A percentile compares a stretch with the other conserved stretches of the same genome.
phyloP scores from a whole-genome alignment of 2,329 filamentous ascomycete genomes.

The Alternaria tenuissima region DNA sequence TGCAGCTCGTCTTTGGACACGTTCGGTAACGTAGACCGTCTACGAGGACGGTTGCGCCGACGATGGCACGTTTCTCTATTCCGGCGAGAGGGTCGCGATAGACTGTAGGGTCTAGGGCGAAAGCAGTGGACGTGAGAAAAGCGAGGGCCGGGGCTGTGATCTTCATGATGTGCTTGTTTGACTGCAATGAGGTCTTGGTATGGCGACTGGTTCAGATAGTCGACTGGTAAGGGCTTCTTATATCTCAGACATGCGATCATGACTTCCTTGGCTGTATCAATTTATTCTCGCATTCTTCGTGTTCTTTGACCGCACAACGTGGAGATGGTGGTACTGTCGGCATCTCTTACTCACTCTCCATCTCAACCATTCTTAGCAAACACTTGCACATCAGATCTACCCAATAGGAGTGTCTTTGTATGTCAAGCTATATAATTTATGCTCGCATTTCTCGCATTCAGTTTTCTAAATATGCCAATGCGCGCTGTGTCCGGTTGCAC shows the following conservation, averaged over 20 bases:
- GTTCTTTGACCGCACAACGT: not conserved
- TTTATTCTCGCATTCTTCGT: not conserved
- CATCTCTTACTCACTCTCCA: not conserved
- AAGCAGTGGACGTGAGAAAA: not conserved
- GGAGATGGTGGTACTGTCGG: not conserved
- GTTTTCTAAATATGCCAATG: too few relatives aligned
- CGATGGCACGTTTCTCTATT: conserved; percentile 6
- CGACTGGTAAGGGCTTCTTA: not conserved
- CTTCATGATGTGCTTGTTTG: not conserved
- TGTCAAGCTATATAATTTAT: not conserved
- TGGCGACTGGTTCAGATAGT: not conserved
- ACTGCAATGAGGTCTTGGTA: not conserved
- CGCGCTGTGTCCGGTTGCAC: not conserved
- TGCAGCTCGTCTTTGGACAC: conserved; percentile 14
- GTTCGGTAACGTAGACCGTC: conserved; percentile 14
- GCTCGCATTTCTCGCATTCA: not conserved
- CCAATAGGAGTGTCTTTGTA: not conserved
- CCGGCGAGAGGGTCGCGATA: not conserved
- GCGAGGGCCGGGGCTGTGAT: not conserved
- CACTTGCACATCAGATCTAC: not conserved
- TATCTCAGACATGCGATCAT: not conserved
- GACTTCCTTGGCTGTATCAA: not conserved
- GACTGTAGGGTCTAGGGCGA: not conserved
- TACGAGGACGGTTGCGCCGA: conserved; percentile 8
- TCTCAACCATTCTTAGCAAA: not conserved